Base-by-base conservation (phyloP, 1,284 basidiomycete genomes). In the Ganoderma lucidum region DNA sequence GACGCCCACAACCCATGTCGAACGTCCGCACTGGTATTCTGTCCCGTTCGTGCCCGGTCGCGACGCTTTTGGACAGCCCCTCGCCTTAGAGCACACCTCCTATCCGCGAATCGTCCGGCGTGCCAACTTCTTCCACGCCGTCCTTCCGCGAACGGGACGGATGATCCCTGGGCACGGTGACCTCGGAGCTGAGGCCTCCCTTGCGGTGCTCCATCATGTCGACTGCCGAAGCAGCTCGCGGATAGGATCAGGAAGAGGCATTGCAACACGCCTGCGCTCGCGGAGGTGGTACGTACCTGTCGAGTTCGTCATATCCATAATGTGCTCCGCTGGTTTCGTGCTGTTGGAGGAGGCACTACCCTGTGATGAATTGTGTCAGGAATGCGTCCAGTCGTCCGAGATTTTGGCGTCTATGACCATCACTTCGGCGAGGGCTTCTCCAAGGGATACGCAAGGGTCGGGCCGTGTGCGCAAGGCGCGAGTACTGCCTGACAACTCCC, bases 31-130 rank as follows among this genome's bases (percentile, higher is more conserved):
- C 32, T 12, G 14, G 19, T 37, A 14, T 10, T 35, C 55, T 56
- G 30, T 35, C 14, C 30, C 55, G 32, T 35, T 35, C 55, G 53
- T 56, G 32, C 19, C 55, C 32, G 17, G 55, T 32, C 55, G 55
- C 6, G 55, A 35, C 9, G 37, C 35, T 23, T 37, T 9, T 59
- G 56, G 56, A 37, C 35, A 39, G 30, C 35, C 37, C 12, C 35
- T 59, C 10, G 10, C 37, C n/a, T 59, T 39, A 28, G 23, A 14
- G 28, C 9, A 35, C 32, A 19, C 41, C 37, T 23, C 37, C 15
- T 66, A 66, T 68, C 68, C 63, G 66, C 67, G 70, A 68, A 67
- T 41, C 53, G 64, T 58, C 65, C 66, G 66, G 66, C 62, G n/a
- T 60, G 14, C 39, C 55, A 44, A 44, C 55, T 56, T 59, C 66